phyloP scores from a whole-genome alignment of 805 yeast genomes.

The Hanseniaspora hatyaiensis region DNA sequence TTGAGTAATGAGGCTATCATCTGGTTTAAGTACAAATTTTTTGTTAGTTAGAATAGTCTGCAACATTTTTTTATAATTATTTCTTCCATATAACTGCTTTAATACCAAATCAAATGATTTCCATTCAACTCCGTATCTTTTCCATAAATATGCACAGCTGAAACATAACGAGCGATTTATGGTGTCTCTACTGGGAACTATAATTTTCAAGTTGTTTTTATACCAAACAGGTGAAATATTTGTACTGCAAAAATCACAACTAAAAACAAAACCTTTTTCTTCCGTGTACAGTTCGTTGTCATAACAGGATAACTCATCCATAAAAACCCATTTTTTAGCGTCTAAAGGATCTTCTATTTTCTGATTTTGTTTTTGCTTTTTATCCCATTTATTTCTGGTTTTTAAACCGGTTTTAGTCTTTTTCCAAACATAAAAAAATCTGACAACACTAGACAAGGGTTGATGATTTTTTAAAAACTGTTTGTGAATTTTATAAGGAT shows the following conservation, averaged over 20 bases:
- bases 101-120: conserved; percentile 60
- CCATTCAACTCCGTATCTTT: conserved; percentile 82
- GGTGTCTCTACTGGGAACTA: background rate
- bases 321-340: conserved; percentile 21
- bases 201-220: conserved; percentile 18
- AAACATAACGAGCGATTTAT: conserved; percentile 51
- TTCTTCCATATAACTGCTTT: conserved; percentile 32
- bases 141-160: conserved; percentile 85
- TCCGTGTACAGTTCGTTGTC: conserved; percentile 50
- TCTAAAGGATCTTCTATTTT: conserved; percentile 17
- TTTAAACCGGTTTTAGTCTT: conserved; percentile 62
- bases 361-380: conserved; percentile 31
- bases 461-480: conserved; percentile 48
- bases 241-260: conserved; percentile 61
- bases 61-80: conserved; percentile 15
- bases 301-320: conserved; percentile 44
- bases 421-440: conserved; percentile 87
- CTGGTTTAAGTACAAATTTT: conserved; percentile 8
- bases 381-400: conserved; percentile 74
- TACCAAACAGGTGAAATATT: conserved; percentile 31
- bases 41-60: conserved; percentile 18
- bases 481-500: conserved; percentile 24
- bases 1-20: background rate
- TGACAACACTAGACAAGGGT: conserved; percentile 63
- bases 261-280: conserved; percentile 48